phyloP scores from a whole-genome alignment of 148 eudicot genomes.

The Vaccinium darrowii region DNA sequence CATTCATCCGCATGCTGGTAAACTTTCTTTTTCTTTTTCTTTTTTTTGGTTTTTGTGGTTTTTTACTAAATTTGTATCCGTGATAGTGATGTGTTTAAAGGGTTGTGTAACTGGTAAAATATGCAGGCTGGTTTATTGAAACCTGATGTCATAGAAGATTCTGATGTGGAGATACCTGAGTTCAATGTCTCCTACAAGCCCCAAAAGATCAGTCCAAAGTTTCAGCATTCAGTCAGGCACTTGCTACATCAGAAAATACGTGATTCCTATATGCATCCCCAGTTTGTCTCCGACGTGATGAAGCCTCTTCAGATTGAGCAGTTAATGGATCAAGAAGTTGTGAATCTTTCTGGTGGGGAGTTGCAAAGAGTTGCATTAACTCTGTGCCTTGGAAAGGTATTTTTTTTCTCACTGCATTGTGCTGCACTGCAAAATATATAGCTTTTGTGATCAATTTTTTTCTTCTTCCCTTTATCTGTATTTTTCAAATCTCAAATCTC shows the following conservation, averaged over 20 bases:
- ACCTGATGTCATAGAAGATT: constrained; percentile 73
- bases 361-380: constrained; percentile 91
- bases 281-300: constrained; percentile 90
- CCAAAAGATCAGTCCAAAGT: constrained; percentile 94
- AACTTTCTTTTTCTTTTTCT: not conserved
- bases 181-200: constrained; percentile 95
- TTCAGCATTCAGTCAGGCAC: constrained; percentile 54
- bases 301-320: constrained; percentile 94
- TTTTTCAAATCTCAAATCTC: too few species aligned
- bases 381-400: constrained; percentile 90
- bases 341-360: constrained; percentile 95
- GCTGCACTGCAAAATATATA: not conserved
- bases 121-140: constrained; percentile 88
- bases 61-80: not conserved
- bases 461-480: not conserved
- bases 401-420: not conserved
- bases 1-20: constrained; percentile 97
- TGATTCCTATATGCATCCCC: constrained; percentile 83
- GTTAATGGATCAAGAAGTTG: constrained; percentile 94
- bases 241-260: constrained; percentile 77
- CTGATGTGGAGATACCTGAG: constrained; percentile 81
- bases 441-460: not conserved
- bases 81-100: not conserved
- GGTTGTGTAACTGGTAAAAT: constrained; percentile 10
- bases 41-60: not conserved